Base-by-base conservation (phyloP, 345 rosid genomes). In the Zanthoxylum bungeanum region DNA sequence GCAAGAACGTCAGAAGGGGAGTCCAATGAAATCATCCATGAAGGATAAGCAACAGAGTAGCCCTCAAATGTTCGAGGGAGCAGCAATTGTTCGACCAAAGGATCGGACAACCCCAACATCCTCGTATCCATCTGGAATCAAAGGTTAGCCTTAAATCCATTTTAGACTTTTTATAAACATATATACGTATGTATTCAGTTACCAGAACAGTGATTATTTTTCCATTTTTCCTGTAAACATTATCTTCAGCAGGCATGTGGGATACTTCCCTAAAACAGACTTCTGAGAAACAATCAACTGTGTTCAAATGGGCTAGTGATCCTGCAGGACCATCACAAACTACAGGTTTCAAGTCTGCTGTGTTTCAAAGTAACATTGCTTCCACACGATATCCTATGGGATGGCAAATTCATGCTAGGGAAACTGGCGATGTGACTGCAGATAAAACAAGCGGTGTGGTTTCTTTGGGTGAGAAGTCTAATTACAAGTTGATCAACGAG, bases 1-100 rank as follows among this genome's bases (percentile, higher is more conserved):
- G 80, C 86, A 81, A 79, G 91, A 88, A 75, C 78, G 64, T 68
- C 82, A 77, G 76, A 89, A 82, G 68, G 75, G 75, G 37, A 73
- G 73, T 81, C 69, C 68, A 28, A 71, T 75, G 66, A 85, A 79
- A 76, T 82, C 82, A 47, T 75, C 78, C 30, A 56, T 71, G 49
- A 76, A 69, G 66, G 89, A 83, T 73, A 79, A 80, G 78, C 85
- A 73, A 36, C 59, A 79, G 47, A 24, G 73, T 63, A 64, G 75
- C 25, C 67, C 79, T 73, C 69, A 68, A 60, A 62, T 67, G 65
- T 73, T 24, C 16, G 82, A 81, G 31, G 78, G 79, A 64, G 71
- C 76, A n/a, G 76, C 77, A 61, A 46, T 78, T 77, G 74, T 74
- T 77, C 78, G 71, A 39, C 76, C 67, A 31, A 78, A 82, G 76